A percentile compares a stretch with the other conserved stretches of the same genome.
phyloP scores from a whole-genome alignment of 2,329 filamentous ascomycete genomes.

The Fusarium staphyleae region DNA sequence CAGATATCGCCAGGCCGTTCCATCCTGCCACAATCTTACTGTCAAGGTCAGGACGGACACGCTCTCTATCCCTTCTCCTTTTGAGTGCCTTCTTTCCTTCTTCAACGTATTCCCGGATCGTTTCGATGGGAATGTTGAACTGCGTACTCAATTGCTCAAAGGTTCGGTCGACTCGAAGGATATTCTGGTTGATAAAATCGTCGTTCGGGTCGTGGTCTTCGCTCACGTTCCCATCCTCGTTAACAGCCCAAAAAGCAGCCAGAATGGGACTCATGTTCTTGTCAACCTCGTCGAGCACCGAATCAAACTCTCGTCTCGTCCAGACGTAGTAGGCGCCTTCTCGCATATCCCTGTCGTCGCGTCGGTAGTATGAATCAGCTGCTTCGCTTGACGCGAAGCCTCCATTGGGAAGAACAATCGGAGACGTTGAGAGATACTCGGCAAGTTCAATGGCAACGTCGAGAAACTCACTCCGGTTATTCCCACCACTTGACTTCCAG shows the following conservation, averaged over 20 bases:
- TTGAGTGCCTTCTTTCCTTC: constrained; percentile 72
- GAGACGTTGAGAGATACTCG: constrained; percentile 79
- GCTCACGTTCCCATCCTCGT: constrained; percentile 84
- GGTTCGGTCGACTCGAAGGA: constrained; percentile 75
- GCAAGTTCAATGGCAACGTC: constrained; percentile 82
- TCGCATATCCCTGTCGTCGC: constrained; percentile 79
- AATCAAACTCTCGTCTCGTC: constrained; percentile 86
- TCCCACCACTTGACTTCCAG: constrained; percentile 65
- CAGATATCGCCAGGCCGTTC: constrained; percentile 88
- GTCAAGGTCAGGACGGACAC: constrained; percentile 79
- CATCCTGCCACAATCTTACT: constrained; percentile 87
- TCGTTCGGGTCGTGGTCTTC: constrained; percentile 86
- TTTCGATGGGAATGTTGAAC: constrained; percentile 73
- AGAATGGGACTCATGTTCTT: constrained; percentile 73
- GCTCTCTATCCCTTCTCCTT: constrained; percentile 74
- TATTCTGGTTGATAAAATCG: constrained; percentile 94
- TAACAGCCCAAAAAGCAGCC: constrained; percentile 84
- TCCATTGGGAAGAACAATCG: constrained; percentile 71
- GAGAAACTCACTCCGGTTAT: constrained; percentile 73
- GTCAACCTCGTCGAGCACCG: constrained; percentile 63
- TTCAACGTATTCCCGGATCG: constrained; percentile 72
- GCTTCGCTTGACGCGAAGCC: constrained; percentile 90
- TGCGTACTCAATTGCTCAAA: constrained; percentile 74
- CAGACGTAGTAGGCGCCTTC: constrained; percentile 96
- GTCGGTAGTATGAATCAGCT: constrained; percentile 79